Evolutionary conservation across 495 filamentous ascomycete genomes (phyloP), one percentile per base, ranked within the genome.

Genomic region (Aspergillus mulundensis): DNA sequence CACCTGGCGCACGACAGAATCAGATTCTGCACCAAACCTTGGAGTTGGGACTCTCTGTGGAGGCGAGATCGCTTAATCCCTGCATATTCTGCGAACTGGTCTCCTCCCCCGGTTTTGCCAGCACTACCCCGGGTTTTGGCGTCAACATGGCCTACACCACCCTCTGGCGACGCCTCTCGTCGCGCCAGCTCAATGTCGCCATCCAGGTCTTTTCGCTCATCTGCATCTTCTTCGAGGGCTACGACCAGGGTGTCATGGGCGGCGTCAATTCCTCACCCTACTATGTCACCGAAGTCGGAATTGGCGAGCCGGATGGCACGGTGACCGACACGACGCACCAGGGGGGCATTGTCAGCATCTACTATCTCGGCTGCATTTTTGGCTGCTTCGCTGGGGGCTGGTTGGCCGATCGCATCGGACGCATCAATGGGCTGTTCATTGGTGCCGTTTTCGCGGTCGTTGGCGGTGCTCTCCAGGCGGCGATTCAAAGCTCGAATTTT

Each of bases 191-290:
- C 42, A 75, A 73, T 59, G 7, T 73, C 10, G 67, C 71, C 14
- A 77, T 80, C 46, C 73, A 77, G 38, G 57, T 60, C 23, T 77
- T 81, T 46, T 79, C 75, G 21, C 65, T 77, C 12, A 63, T 81
- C 15, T 74, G 71, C 18, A 80, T 81, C 50, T 81, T 81, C 66
- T 80, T 81, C 66, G 74, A 78, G 55, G 78, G 80, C n/a, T 81
- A 80, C 66, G 77, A 79, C 42, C 77, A 79, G 57, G 77, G 77
- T 21, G 75, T 80, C 32, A 79, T 78, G 73, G 76, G 75, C n/a
- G 75, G 73, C 32, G 74, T 80, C 39, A 81, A 79, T 46, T 62
- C 66, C 49, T 54, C 74, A 28, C 71, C 70, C 5, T 63, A 53
- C 8, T 79, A 77, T 54, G 65, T 75, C 10, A 65, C 60, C 3